A percentile compares a stretch with the other conserved stretches of the same genome.
Evolutionary conservation across 2,329 filamentous ascomycete species (phyloP).

Genomic region (Colletotrichum sp.): DNA sequence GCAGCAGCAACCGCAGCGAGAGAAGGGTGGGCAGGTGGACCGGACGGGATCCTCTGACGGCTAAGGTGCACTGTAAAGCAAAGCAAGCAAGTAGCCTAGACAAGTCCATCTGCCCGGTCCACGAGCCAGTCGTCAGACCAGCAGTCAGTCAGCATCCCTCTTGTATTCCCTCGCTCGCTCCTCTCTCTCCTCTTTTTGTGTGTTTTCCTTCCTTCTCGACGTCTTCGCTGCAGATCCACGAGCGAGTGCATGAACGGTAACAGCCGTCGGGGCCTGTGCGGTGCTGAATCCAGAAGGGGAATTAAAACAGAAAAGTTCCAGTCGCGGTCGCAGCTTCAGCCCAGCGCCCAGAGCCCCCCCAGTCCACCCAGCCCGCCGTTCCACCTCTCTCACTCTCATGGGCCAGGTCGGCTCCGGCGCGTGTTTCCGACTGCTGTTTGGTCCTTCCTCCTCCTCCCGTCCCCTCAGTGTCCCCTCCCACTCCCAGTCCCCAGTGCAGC

Average conservation of each 20-base stretch:
- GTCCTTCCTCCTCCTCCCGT: neutral
- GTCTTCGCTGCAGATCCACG: neutral
- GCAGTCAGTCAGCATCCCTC: neutral
- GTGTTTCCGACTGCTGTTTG: constrained; percentile 22
- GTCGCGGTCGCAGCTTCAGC: neutral
- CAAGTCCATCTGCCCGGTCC: neutral
- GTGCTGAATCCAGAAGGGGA: neutral
- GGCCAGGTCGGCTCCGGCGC: constrained; percentile 21
- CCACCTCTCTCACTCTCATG: neutral
- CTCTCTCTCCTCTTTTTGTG: neutral
- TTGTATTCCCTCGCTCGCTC: neutral
- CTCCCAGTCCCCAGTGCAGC: neutral
- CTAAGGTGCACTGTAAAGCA: neutral
- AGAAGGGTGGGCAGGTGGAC: neutral
- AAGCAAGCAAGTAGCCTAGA: neutral
- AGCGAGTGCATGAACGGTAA: neutral
- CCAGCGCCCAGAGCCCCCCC: neutral
- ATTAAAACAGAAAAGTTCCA: neutral
- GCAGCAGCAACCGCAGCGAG: neutral
- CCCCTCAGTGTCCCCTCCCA: neutral
- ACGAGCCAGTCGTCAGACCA: neutral
- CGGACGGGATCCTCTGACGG: neutral
- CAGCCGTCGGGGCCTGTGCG: neutral
- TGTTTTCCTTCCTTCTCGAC: neutral
- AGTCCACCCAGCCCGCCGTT: neutral